Base-by-base conservation (phyloP, 768 basidiomycete species). In the Leccinum olivaceopallidum region DNA sequence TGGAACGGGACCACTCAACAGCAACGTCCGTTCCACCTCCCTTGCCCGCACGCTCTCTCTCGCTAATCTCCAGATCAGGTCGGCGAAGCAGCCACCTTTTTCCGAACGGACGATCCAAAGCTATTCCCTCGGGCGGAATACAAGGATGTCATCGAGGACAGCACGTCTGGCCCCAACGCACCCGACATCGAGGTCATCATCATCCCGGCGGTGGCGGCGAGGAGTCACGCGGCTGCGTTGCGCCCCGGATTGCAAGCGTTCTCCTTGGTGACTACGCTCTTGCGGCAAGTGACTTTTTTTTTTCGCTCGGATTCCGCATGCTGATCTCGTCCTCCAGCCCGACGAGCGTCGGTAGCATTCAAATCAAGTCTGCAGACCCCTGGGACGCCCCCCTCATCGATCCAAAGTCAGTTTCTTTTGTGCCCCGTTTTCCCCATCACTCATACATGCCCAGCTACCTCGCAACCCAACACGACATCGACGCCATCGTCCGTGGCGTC, bases 1-100 rank as follows among this genome's bases (percentile, higher is more conserved):
- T 12, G 73, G 77, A 2, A 79, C 73, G 4, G 88, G 88, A 0
- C 79, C 82, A 3, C 59, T 89, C 32, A 69, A 84, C 1, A 77
- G 73, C 6, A 88, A 87, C 58, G 88, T 88, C 54, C 14, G 70
- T 22, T 36, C 2, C n/a, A 6, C 12, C 58, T 57, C 39, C 20
- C 7, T 42, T 50, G 22, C 14, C 4, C 18, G 5, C 9, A 6
- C 42, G 0, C n/a, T 10, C 2, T 37, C 18, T 50, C 14, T 13
- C 10, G 28, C 3, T 52, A 18, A 14, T 32, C 37, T 16, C 58
- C 64, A 18, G 26, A 18, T 7, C 28, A 76, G 75, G 2, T 61
- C 4, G 75, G 64, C 26, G 75, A 75, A 53, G 60, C 66, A 5
- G 75, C 52, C 22, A 60, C 73, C 14, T 76, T 77, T 57, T 65